phyloP scores from a whole-genome alignment of 208 protist genomes.

The Leishmania turanica region DNA sequence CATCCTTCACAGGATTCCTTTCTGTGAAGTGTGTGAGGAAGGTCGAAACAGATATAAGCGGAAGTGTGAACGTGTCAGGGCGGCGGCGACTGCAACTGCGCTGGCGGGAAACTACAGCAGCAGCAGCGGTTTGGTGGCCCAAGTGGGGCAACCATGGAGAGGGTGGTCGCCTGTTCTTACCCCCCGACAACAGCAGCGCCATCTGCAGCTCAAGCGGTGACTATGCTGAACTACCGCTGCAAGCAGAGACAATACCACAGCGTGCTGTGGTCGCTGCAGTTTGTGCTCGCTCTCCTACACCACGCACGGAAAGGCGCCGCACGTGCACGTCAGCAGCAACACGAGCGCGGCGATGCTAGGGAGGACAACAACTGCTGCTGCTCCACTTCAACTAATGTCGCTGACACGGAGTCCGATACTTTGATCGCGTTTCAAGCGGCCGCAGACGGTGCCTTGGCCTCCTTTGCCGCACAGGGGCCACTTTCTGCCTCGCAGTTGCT shows the following conservation, averaged over 20 bases:
- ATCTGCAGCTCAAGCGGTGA: background rate
- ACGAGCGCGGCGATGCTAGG: background rate
- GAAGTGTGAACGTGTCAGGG: background rate
- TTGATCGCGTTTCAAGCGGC: background rate
- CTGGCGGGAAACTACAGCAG: background rate
- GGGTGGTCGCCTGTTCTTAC: background rate
- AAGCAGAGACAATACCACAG: slow-evolving; percentile 36
- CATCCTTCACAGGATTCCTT: background rate
- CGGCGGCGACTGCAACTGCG: background rate
- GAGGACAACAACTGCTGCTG: background rate
- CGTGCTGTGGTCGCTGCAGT: slow-evolving; percentile 26
- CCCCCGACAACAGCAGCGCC: background rate
- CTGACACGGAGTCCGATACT: background rate
- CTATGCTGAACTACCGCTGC: slow-evolving; percentile 13
- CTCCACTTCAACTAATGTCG: background rate
- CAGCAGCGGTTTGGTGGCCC: background rate
- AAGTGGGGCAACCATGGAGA: background rate
- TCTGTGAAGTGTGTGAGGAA: background rate
- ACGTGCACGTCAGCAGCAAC: background rate
- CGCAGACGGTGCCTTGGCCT: slow-evolving; percentile 1
- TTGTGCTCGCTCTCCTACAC: slow-evolving; percentile 14
- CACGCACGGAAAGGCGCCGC: background rate
- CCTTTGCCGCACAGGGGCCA: slow-evolving; percentile 14
- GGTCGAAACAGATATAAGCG: background rate
- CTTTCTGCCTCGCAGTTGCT: slow-evolving; percentile 20